Evolutionary conservation across 2,329 filamentous ascomycete genomes (phyloP).

Genomic region (Akanthomyces uredinophilus): DNA sequence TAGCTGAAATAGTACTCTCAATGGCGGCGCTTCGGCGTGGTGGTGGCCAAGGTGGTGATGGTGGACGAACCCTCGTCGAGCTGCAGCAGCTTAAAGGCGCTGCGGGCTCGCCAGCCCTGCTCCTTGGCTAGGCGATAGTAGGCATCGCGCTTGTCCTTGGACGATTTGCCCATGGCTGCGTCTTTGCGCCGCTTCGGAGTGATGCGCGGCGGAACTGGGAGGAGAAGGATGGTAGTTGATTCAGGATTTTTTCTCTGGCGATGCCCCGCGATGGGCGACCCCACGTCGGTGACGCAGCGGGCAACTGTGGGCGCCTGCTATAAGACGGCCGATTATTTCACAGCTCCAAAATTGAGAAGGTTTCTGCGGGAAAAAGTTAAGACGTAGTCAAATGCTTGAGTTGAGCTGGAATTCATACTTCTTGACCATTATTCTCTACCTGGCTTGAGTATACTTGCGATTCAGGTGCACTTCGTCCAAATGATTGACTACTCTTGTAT

Average conservation of each 20-base stretch:
- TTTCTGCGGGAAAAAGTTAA: no score
- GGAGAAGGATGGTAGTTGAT: background rate
- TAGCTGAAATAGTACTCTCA: constrained; percentile 14
- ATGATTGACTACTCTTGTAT: no score
- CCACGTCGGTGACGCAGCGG: constrained; percentile 1
- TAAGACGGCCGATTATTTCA: background rate
- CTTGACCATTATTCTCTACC: no score
- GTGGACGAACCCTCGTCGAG: constrained; percentile 65
- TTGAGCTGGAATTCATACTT: no score
- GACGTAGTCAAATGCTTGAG: no score
- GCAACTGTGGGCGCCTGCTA: background rate
- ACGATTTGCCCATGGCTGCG: constrained; percentile 80
- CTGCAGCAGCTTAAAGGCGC: constrained; percentile 94
- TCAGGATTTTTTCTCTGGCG: background rate
- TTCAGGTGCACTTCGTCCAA: no score
- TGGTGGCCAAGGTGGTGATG: background rate
- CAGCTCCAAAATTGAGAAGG: no score
- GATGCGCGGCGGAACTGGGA: background rate
- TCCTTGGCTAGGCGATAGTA: constrained; percentile 98
- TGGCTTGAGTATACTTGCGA: no score
- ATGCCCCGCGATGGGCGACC: constrained; percentile 7
- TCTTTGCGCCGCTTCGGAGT: background rate
- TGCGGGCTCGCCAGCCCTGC: constrained; percentile 94
- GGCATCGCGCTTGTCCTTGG: constrained; percentile 96
- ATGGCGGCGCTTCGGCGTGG: background rate